A percentile compares a stretch with the other conserved stretches of the same genome.
phyloP scores from a whole-genome alignment of 2,329 filamentous ascomycete species.

The Aaosphaeria arxii region DNA sequence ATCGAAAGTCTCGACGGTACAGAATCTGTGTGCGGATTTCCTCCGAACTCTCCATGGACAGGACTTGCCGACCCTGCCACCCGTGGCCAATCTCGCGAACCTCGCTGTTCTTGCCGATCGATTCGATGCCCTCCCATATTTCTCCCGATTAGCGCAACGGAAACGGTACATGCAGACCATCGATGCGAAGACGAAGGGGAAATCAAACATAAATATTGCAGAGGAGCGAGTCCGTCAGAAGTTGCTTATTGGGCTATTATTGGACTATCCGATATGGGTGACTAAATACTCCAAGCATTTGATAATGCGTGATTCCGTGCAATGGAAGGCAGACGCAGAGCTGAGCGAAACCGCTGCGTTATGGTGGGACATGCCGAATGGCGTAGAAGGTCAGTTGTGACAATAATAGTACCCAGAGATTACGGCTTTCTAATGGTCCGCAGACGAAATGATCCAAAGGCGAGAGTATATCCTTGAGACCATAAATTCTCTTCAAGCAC shows the following conservation, averaged over 20 bases:
- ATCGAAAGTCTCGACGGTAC: conserved; percentile 58
- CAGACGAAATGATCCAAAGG: conserved; percentile 65
- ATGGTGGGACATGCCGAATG: conserved; percentile 72
- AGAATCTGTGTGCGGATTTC: conserved; percentile 64
- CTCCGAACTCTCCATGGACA: conserved; percentile 62
- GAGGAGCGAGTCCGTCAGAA: conserved; percentile 70
- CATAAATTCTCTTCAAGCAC: conserved; percentile 64
- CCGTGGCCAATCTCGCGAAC: conserved; percentile 63
- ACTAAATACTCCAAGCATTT: conserved; percentile 62
- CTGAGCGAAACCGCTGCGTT: conserved; percentile 45
- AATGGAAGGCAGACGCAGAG: conserved; percentile 49
- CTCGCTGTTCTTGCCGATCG: conserved; percentile 70
- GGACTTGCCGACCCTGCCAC: conserved; percentile 44
- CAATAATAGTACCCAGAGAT: not conserved
- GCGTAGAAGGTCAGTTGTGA: conserved; percentile 56
- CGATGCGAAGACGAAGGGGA: conserved; percentile 44
- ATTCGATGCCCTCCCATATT: conserved; percentile 61
- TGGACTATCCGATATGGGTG: conserved; percentile 61
- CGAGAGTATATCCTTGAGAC: conserved; percentile 66
- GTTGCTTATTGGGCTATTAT: conserved; percentile 62
- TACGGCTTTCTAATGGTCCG: not conserved
- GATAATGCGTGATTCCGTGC: conserved; percentile 62
- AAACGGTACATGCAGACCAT: conserved; percentile 42
- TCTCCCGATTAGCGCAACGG: conserved; percentile 54
- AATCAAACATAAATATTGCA: conserved; percentile 38